Conservation (phyloP, 169 alveolate species). For the Plasmodium cynomolgi region DNA sequence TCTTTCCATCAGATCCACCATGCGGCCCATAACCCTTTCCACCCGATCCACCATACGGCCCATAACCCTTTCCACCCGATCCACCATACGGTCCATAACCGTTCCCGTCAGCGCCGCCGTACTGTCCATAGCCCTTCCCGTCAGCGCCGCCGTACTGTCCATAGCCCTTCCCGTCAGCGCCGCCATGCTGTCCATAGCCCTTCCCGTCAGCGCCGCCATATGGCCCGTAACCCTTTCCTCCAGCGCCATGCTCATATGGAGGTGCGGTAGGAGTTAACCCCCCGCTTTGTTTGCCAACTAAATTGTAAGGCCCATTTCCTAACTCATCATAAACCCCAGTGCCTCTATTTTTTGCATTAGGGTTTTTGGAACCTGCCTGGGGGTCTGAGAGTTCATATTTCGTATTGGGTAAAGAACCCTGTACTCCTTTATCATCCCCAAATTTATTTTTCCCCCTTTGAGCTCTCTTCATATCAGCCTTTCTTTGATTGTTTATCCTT, state of each 20-base stretch:
- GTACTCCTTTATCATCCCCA: not conserved
- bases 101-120: not conserved
- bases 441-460: not conserved
- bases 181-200: not conserved
- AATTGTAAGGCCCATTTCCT: slow-evolving; percentile 34
- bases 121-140: not conserved
- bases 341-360: not conserved
- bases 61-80: not conserved
- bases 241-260: not conserved
- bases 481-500: slow-evolving; percentile 52
- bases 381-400: not conserved
- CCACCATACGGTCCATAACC: not conserved
- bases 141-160: not conserved
- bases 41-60: not conserved
- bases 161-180: not conserved
- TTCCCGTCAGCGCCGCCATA: not conserved
- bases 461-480: slow-evolving; percentile 28
- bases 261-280: not conserved
- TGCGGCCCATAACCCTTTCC: not conserved
- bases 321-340: slow-evolving; percentile 28
- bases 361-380: not conserved
- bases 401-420: not conserved
- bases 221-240: not conserved
- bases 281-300: slow-evolving; percentile 6
- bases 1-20: slow-evolving; percentile 7